Base-by-base conservation (phyloP, 2,329 filamentous ascomycete genomes). In the Onygenales sp. region DNA sequence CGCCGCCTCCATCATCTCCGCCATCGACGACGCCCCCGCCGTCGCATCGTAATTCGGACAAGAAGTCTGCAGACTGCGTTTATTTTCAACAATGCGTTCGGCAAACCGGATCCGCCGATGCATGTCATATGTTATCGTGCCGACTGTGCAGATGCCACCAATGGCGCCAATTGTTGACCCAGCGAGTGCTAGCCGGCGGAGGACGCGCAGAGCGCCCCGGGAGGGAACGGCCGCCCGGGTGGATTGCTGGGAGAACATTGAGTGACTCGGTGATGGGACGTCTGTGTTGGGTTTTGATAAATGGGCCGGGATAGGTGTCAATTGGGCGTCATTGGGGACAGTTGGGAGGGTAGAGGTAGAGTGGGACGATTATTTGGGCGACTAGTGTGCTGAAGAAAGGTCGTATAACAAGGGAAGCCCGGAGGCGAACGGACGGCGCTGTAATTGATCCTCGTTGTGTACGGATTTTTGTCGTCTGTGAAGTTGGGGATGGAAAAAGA, bases 81-180 rank as follows among this genome's bases (percentile, higher is more conserved):
- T 75, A 51, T 70, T 73, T 57, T 74, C 68, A 55, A 74, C 61
- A 37, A 73, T 69, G 54, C 66, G 65, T 59, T 74, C 70, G 39
- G 70, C 72, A 27, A 72, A 54, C 27, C 61, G 62, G 52, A 73
- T 65, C 53, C 68, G 64, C 42, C 70, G 68, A 53, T 71, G 67
- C 11, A 68, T 63, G 57, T 75, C 70, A 60, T 73, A 73, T 17
- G 69, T 69, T 33, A 74, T 61, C 10, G 65, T 68, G 45, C 68
- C 69, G 46, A 72, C 63, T 2, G 69, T 66, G 52, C 70, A 74
- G 45, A 69, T 65, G 39, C 71, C 65, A 7, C 71, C 69, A 46
- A 64, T 53, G n/a, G 58, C 58, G 31, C 60, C 61, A 27, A 72
- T 63, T 2, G 63, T 62, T 11, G 64, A 59, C 39, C 62, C 61